Evolutionary conservation across 768 basidiomycete species (phyloP).

Genomic region (Trametes elegans): DNA sequence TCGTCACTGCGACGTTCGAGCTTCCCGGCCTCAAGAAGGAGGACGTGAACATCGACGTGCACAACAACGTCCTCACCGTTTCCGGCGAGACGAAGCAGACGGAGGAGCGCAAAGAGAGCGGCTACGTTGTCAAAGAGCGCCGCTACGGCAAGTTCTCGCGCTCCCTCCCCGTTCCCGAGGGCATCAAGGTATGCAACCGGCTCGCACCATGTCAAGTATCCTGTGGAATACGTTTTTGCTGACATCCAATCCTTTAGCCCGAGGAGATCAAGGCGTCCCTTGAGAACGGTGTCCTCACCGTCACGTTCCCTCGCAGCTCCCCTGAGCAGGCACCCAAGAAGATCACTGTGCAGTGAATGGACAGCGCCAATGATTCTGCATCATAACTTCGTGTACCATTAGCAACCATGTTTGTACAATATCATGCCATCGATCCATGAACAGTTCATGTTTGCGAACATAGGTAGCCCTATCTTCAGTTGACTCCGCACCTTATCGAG

Average conservation of each 20-base stretch:
- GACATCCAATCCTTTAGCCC: conserved; percentile 21
- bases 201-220: not conserved
- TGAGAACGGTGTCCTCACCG: conserved; percentile 50
- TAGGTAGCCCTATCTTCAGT: no score
- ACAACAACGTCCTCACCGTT: conserved; percentile 45
- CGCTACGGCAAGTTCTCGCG: conserved; percentile 49
- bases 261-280: conserved; percentile 47
- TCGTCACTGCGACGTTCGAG: conserved; percentile 53
- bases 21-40: conserved; percentile 53
- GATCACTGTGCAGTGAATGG: conserved; percentile 35
- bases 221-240: not conserved
- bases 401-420: no score
- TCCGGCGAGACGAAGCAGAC: conserved; percentile 41
- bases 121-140: conserved; percentile 46
- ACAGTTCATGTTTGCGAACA: no score
- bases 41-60: conserved; percentile 45
- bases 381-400: not conserved
- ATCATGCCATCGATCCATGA: no score
- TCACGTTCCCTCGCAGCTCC: conserved; percentile 51
- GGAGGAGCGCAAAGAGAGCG: conserved; percentile 33
- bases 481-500: no score
- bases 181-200: conserved; percentile 48
- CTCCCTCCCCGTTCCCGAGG: conserved; percentile 45
- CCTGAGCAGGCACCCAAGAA: conserved; percentile 35
- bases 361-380: no score